These are phyloP conservation scores for Leccinum sublutescens DNA, from an alignment of 768 basidiomycete species.

Conservation along the genomic window DNA sequence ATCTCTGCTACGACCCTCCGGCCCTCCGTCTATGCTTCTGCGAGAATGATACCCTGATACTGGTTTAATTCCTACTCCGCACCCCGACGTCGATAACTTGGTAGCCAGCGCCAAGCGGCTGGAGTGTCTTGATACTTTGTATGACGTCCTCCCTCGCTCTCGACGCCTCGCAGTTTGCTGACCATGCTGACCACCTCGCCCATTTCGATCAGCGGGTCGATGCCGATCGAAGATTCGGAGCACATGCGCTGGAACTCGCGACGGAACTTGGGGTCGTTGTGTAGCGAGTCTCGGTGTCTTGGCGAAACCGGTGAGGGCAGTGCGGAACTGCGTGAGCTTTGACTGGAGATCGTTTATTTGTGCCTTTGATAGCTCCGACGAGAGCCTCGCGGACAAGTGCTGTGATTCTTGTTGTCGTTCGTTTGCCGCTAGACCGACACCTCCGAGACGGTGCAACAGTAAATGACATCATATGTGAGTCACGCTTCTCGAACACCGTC, in stretches of 20 bases:
- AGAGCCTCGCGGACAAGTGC: background rate
- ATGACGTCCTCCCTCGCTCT: conserved; percentile 76
- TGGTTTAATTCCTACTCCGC: conserved; percentile 83
- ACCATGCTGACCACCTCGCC: conserved; percentile 80
- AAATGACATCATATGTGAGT: no score
- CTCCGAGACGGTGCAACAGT: no score
- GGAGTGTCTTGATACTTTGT: conserved; percentile 80
- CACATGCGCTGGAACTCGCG: background rate
- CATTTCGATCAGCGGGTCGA: conserved; percentile 66
- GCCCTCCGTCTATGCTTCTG: conserved; percentile 60
- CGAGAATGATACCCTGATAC: conserved; percentile 82
- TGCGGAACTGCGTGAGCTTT: background rate
- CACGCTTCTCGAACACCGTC: no score
- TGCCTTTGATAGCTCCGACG: background rate
- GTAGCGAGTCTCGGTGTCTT: background rate
- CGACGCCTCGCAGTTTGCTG: conserved; percentile 68
- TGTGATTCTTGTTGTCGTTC: background rate
- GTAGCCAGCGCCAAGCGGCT: conserved; percentile 91
- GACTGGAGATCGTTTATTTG: background rate
- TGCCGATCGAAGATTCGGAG: background rate
- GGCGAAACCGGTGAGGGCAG: background rate
- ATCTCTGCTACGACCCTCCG: no score
- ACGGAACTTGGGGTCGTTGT: background rate
- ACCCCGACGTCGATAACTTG: conserved; percentile 79
- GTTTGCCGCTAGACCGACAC: background rate